Evolutionary conservation across 257 asterid genomes (phyloP).

Genomic region (Sherardia arvensis): DNA sequence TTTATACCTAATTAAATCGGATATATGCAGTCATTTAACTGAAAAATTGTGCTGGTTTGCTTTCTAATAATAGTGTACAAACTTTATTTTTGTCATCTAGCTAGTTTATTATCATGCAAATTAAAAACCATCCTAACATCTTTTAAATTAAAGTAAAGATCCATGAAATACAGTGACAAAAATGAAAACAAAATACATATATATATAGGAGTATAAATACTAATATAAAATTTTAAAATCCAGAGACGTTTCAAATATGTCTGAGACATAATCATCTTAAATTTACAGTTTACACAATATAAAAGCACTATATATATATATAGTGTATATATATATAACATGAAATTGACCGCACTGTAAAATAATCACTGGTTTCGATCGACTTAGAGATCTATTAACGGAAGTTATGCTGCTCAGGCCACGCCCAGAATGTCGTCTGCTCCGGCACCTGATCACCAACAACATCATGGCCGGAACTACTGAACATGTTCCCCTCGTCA

Average conservation of each 20-base stretch:
- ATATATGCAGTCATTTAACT: too few species aligned
- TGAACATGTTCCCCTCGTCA: slow-evolving; percentile 24
- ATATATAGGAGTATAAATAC: too few species aligned
- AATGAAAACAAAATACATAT: too few species aligned
- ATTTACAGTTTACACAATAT: not conserved
- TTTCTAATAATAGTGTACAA: too few species aligned
- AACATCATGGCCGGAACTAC: not conserved
- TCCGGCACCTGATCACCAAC: slow-evolving; percentile 29
- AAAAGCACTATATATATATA: not conserved
- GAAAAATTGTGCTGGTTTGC: too few species aligned
- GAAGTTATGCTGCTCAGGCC: slow-evolving; percentile 59
- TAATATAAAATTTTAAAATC: not conserved
- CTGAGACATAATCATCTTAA: not conserved
- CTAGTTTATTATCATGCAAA: too few species aligned
- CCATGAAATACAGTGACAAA: too few species aligned
- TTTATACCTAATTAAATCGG: too few species aligned
- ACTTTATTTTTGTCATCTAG: too few species aligned
- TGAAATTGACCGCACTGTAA: not conserved
- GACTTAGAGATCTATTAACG: slow-evolving; percentile 14
- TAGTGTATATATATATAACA: not conserved
- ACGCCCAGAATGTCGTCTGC: slow-evolving; percentile 59
- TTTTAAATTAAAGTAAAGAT: too few species aligned
- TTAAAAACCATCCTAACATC: too few species aligned
- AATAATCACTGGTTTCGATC: not conserved
- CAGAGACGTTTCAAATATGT: not conserved